Conservation (phyloP, 129 eudicot species). For the Sambucus nigra region DNA sequence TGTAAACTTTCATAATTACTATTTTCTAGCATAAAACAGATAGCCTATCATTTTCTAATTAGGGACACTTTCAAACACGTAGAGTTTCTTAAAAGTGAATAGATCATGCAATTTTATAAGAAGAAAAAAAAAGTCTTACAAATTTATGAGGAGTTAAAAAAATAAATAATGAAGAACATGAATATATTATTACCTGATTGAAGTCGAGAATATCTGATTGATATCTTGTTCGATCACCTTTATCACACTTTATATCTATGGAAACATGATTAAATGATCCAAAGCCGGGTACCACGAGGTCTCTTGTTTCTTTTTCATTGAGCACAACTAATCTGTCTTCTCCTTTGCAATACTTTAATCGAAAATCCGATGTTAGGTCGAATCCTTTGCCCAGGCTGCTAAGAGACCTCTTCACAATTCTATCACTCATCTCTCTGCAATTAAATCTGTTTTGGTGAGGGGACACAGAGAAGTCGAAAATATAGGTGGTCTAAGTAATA, state of each 20-base stretch:
- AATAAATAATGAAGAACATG: background rate
- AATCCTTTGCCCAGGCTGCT: constrained; percentile 86
- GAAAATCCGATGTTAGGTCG: constrained; percentile 79
- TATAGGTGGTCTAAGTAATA: background rate
- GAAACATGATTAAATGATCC: constrained; percentile 50
- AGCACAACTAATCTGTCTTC: constrained; percentile 45
- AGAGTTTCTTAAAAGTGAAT: no score
- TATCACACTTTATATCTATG: constrained; percentile 74
- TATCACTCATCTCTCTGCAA: constrained; percentile 19
- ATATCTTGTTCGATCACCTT: constrained; percentile 73
- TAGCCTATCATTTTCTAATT: no score
- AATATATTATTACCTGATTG: constrained; percentile 61
- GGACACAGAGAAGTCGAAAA: background rate
- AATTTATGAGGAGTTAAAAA: background rate
- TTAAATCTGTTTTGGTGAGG: constrained; percentile 1
- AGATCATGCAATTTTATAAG: no score
- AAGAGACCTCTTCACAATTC: constrained; percentile 45
- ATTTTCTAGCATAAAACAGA: no score
- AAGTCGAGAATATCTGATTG: constrained; percentile 85
- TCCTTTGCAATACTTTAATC: constrained; percentile 83
- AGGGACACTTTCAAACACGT: no score
- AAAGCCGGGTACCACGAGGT: constrained; percentile 59
- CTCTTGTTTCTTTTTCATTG: constrained; percentile 35
- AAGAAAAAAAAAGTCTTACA: no score
- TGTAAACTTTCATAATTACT: no score